Conservation (phyloP, 257 asterid genomes). For the Solanum phureja region DNA sequence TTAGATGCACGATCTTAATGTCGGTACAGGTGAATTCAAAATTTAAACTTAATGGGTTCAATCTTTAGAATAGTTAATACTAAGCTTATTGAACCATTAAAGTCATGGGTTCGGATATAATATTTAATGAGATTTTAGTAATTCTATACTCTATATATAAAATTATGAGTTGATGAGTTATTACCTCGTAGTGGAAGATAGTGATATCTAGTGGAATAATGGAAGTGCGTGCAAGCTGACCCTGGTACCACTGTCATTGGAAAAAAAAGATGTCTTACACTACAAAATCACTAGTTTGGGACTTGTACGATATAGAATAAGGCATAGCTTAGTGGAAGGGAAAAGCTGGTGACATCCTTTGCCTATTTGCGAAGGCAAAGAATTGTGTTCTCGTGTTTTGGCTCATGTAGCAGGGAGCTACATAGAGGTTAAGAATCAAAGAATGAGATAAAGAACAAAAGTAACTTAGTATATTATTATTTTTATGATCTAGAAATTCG, state of each 20-base stretch:
- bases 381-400: not conserved
- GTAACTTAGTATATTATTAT: not conserved
- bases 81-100: not conserved
- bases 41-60: not conserved
- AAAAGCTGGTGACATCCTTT: not conserved
- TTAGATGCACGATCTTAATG: not conserved
- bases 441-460: not conserved
- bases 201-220: not conserved
- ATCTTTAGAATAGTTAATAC: not conserved
- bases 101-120: not conserved
- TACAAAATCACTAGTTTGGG: not conserved
- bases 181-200: not conserved
- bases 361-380: not conserved
- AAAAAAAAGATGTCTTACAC: no score
- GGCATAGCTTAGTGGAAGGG: not conserved
- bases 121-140: not conserved
- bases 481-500: not conserved
- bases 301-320: not conserved
- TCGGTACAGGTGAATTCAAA: not conserved
- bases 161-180: not conserved
- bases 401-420: not conserved
- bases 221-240: not conserved
- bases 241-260: not conserved
- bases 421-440: not conserved
- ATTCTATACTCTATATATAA: not conserved